A percentile compares a stretch with the other conserved stretches of the same genome.
Evolutionary conservation across 108 stramenopile genomes (phyloP).

Genomic region (Nitzschia sp.): DNA sequence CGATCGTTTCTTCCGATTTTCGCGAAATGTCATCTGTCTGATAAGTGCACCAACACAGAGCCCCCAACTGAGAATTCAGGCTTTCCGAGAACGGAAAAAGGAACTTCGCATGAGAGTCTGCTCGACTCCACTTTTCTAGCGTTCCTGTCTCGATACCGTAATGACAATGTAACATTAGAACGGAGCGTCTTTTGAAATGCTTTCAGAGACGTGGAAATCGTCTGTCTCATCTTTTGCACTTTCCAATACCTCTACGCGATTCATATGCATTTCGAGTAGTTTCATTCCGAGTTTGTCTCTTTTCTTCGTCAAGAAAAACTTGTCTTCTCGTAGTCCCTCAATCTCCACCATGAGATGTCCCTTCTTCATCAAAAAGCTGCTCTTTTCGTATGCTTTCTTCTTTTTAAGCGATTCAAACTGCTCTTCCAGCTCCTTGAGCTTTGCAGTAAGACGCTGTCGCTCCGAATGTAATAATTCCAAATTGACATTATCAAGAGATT

Average conservation of each 20-base stretch:
- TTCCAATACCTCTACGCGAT: neutral
- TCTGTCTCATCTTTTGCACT: neutral
- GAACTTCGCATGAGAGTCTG: no score
- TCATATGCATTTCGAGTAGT: neutral
- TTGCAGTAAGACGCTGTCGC: neutral
- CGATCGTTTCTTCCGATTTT: no score
- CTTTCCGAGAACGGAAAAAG: no score
- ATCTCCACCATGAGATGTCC: conserved; percentile 5
- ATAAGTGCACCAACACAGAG: no score
- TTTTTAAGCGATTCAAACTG: neutral
- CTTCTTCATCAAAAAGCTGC: conserved; percentile 10
- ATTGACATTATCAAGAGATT: neutral
- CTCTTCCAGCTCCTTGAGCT: neutral
- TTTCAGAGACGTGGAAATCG: no score
- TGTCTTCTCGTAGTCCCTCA: conserved; percentile 5
- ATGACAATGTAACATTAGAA: no score
- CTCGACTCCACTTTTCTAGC: no score
- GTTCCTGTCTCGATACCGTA: no score
- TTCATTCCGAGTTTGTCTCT: neutral
- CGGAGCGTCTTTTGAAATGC: no score
- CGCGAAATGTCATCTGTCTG: no score
- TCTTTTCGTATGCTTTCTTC: conserved; percentile 13
- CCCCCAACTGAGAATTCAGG: no score
- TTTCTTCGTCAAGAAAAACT: conserved; percentile 1
- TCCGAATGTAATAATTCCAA: neutral